Conservation (phyloP, 116 monocot genomes). For the Trichopus zeylanicus region DNA sequence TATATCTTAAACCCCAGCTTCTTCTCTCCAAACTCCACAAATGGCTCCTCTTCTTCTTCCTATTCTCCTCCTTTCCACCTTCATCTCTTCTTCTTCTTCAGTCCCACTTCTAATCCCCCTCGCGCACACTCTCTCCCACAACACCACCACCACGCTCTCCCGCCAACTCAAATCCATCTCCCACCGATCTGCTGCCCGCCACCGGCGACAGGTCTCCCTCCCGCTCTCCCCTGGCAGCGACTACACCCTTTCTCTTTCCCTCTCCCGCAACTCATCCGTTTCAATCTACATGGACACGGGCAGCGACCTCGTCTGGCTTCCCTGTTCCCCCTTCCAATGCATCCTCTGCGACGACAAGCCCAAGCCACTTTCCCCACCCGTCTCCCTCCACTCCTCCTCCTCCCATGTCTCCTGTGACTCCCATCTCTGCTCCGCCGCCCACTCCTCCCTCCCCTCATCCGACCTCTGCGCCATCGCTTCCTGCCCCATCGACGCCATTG, state of each 20-base stretch:
- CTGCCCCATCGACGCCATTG: constrained; percentile 67
- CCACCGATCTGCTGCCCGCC: constrained; percentile 11
- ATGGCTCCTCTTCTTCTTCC: constrained; percentile 4
- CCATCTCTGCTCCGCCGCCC: constrained; percentile 47
- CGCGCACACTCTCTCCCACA: constrained; percentile 18
- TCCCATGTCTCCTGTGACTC: constrained; percentile 30
- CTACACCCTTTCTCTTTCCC: constrained; percentile 68
- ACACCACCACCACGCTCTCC: constrained; percentile 39
- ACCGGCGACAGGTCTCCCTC: constrained; percentile 28
- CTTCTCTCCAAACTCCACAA: neutral
- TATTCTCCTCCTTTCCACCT: constrained; percentile 10
- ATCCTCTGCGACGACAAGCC: constrained; percentile 78
- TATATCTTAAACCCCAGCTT: neutral
- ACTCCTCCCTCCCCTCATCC: constrained; percentile 51
- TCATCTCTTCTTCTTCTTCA: constrained; percentile 1
- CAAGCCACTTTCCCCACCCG: constrained; percentile 1
- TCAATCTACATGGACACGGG: constrained; percentile 91
- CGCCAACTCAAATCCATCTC: constrained; percentile 16
- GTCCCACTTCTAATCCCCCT: constrained; percentile 27
- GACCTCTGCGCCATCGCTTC: constrained; percentile 80
- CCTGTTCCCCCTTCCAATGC: constrained; percentile 89
- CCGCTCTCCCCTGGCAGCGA: constrained; percentile 61
- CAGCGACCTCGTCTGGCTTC: constrained; percentile 95
- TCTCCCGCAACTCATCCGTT: constrained; percentile 28
- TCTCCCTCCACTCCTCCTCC: constrained; percentile 14